Evolutionary conservation across 2,329 filamentous ascomycete genomes (phyloP), one percentile per base, ranked within the genome.

Genomic region (Fusarium piperis): DNA sequence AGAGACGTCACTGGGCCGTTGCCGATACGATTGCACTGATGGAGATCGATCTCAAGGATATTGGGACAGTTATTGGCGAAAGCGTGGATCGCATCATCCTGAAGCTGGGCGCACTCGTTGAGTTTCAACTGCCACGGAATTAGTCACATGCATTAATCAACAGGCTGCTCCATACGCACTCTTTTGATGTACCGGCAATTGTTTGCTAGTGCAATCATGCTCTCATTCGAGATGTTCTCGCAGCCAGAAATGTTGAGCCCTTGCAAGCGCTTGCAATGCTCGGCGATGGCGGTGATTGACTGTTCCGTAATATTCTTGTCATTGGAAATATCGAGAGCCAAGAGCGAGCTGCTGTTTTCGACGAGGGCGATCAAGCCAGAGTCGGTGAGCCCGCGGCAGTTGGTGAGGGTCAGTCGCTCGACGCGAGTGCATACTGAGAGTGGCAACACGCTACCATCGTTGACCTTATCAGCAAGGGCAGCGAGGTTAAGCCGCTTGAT

Each of bases 31-130:
- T 86, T 87, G 84, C 96, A 97, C 75, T 94, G 92, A 75, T 97
- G 93, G 15, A 99, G 88, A 79, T 99, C 96, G 68, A 99, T 97
- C 81, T 99, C 96, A 69, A 99, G 91, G 33, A 99, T 94, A 73
- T 97, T 95, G 13, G 91, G 93, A 79, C 95, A 98, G 81, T 97
- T 90, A 51, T 91, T 86, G 7, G 96, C 95, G 79, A 99, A 97
- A 4, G 94, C 93, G 65, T 93, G 85, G 70, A 98, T 91, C 8
- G 94, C 92, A 55, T 88, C 86, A 79, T 98, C 94, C 39, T 92
- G 94, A 35, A 98, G 85, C 81, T 97, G 93, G n/a, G 83, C 82
- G 79, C 96, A 97, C 64, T 95, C 93, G 81, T 98, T 99, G 68
- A 99, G 88, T 88, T 99, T 99, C 74, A 99, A 88, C 90, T 96